These are phyloP conservation scores for Talaromyces sp. DNA, from an alignment of 2,329 filamentous ascomycete genomes.

Conservation along the genomic window DNA sequence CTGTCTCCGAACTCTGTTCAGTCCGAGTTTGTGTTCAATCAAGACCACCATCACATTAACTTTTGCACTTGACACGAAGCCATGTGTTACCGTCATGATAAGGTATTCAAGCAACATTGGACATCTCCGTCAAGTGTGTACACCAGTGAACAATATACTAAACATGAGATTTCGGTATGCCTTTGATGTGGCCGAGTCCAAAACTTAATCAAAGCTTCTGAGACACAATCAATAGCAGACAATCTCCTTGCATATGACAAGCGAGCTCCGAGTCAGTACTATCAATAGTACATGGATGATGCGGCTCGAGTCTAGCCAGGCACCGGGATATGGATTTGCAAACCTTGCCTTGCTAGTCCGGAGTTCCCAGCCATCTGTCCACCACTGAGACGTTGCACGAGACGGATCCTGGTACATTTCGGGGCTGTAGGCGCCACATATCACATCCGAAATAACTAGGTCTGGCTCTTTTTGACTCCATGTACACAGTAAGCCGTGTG, in stretches of 20 bases:
- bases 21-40: not conserved
- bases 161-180: not conserved
- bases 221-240: conserved; percentile 8
- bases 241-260: conserved; percentile 10
- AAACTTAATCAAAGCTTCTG: not conserved
- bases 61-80: not conserved
- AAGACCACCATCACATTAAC: not conserved
- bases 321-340: not conserved
- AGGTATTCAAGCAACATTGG: not conserved
- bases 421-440: not conserved
- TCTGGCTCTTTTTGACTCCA: not conserved
- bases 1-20: not conserved
- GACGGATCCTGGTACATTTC: not conserved
- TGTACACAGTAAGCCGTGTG: not conserved
- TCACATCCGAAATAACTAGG: not conserved
- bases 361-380: not conserved
- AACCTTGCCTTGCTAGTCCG: not conserved
- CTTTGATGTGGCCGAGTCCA: not conserved
- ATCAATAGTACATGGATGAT: too few relatives aligned
- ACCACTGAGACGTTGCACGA: not conserved
- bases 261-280: not conserved
- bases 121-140: not conserved
- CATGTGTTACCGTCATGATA: not conserved
- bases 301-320: not conserved
- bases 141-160: not conserved